A percentile compares a stretch with the other conserved stretches of the same genome.
phyloP scores from a whole-genome alignment of 2,329 filamentous ascomycete genomes.

The Albifimbria verrucaria region DNA sequence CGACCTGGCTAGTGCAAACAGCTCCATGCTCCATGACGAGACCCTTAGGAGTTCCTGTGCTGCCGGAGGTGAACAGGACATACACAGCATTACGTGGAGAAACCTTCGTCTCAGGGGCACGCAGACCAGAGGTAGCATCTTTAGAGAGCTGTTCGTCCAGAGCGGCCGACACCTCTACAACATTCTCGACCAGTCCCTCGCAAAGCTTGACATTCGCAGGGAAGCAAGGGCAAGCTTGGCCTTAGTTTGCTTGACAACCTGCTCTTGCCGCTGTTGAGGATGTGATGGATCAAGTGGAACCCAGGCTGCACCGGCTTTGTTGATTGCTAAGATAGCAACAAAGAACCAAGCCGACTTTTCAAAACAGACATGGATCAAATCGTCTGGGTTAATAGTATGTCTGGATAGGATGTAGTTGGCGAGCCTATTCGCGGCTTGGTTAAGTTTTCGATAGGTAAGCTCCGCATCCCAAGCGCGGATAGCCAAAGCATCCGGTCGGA shows the following conservation, averaged over 20 bases:
- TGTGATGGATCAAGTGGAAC: constrained; percentile 32
- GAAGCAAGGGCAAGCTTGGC: constrained; percentile 1
- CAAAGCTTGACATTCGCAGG: not conserved
- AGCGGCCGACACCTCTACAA: not conserved
- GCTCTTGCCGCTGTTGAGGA: constrained; percentile 22
- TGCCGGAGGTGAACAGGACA: constrained; percentile 16
- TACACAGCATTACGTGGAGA: constrained; percentile 3
- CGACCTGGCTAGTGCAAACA: constrained; percentile 1
- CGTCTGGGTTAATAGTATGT: too few relatives aligned
- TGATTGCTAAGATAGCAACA: constrained; percentile 19
- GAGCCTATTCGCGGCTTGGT: not conserved
- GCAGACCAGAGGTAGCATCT: too few relatives aligned
- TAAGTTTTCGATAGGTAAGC: not conserved
- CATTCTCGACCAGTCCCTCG: not conserved
- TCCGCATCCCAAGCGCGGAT: not conserved
- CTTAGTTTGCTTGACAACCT: constrained; percentile 9
- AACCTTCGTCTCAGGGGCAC: too few relatives aligned
- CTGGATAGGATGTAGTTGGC: too few relatives aligned
- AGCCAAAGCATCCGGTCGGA: not conserved
- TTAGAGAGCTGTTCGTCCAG: not conserved
- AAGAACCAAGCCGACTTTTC: constrained; percentile 20
- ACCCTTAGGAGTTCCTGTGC: constrained; percentile 15
- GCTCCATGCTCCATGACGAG: constrained; percentile 11
- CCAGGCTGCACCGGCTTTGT: constrained; percentile 27
- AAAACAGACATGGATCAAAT: too few relatives aligned